Conservation (phyloP, 2,329 filamentous ascomycete species). For the Colletotrichum kahawae region DNA sequence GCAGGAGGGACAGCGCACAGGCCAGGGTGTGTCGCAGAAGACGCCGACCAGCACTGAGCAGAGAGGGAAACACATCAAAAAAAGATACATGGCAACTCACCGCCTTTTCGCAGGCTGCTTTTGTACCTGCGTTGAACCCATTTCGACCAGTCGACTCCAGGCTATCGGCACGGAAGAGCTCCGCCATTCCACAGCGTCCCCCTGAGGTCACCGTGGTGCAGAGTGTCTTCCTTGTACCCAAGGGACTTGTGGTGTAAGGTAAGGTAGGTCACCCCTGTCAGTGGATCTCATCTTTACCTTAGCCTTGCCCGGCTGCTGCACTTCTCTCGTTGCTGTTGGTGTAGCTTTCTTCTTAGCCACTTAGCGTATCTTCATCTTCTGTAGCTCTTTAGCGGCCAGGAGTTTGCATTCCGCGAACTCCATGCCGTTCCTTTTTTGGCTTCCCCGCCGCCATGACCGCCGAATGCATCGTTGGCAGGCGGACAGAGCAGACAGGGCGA, state of each 20-base stretch:
- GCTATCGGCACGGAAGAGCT: background rate
- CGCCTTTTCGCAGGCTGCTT: too few relatives aligned
- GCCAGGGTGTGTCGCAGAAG: background rate
- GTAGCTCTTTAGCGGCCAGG: background rate
- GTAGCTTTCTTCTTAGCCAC: background rate
- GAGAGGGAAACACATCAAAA: background rate
- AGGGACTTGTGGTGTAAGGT: too few relatives aligned
- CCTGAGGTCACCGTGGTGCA: background rate
- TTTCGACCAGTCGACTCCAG: background rate
- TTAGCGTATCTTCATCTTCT: background rate
- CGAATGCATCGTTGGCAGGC: background rate
- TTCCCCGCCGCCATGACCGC: background rate
- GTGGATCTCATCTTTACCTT: background rate
- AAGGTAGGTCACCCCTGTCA: background rate
- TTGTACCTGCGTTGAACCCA: background rate
- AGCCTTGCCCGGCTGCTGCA: background rate
- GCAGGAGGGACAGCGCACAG: background rate
- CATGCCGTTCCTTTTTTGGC: background rate
- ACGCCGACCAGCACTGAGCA: background rate
- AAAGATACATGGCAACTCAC: background rate
- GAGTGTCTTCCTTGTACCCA: background rate
- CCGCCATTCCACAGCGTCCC: background rate
- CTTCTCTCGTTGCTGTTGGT: background rate
- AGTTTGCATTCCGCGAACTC: background rate
- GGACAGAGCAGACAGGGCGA: background rate